A percentile compares a stretch with the other conserved stretches of the same genome.
Conservation (phyloP, 2,329 filamentous ascomycete species). For the Akanthomyces dipterigenus region DNA sequence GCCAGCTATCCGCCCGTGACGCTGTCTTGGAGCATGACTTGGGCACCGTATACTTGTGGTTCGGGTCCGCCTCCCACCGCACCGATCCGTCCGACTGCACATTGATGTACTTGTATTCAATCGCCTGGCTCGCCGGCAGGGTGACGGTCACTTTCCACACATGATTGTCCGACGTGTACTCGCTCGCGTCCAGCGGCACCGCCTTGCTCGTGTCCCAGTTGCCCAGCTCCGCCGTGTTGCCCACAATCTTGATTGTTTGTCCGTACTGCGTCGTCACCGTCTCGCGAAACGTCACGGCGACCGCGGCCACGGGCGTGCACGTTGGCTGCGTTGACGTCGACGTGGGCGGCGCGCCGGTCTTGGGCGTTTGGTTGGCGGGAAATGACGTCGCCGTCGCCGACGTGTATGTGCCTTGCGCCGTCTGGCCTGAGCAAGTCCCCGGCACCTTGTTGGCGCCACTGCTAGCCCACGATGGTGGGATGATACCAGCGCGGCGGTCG, state of each 20-base stretch:
- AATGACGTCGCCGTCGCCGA: conserved; percentile 41
- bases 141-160: conserved; percentile 54
- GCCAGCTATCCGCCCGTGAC: conserved; percentile 25
- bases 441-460: conserved; percentile 41
- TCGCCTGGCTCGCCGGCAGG: conserved; percentile 46
- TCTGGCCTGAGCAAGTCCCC: conserved; percentile 38
- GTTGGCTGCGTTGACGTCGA: conserved; percentile 14
- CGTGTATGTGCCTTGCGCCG: conserved; percentile 45
- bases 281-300: conserved; percentile 58
- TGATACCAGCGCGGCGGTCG: conserved; percentile 46
- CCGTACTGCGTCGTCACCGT: conserved; percentile 51
- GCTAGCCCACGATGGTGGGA: conserved; percentile 52
- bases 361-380: conserved; percentile 42
- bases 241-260: conserved; percentile 59
- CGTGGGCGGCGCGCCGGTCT: conserved; percentile 21
- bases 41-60: conserved; percentile 32
- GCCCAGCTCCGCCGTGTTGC: conserved; percentile 53
- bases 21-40: conserved; percentile 23
- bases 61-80: conserved; percentile 58
- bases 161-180: conserved; percentile 53
- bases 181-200: conserved; percentile 47
- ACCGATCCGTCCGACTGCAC: conserved; percentile 47
- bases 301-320: conserved; percentile 35
- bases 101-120: conserved; percentile 66
- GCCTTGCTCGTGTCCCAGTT: conserved; percentile 52